Evolutionary conservation across 148 eudicot genomes (phyloP).

Genomic region (Camellia lanceoleosa): DNA sequence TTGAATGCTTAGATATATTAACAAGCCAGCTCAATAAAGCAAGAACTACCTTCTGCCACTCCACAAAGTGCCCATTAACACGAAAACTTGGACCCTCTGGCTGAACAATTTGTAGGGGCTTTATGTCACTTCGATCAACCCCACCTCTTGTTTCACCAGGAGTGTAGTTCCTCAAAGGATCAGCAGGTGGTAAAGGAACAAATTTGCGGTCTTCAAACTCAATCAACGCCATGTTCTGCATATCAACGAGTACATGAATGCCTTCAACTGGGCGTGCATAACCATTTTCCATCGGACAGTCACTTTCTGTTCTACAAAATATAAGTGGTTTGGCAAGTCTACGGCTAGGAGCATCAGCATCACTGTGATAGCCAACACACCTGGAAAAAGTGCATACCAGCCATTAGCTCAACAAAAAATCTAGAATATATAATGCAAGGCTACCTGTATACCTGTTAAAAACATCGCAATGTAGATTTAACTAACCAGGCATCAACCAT

Average conservation of each 20-base stretch:
- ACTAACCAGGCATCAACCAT: constrained; percentile 97
- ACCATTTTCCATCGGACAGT: constrained; percentile 98
- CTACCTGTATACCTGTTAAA: neutral
- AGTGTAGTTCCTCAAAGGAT: constrained; percentile 94
- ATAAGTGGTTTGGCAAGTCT: constrained; percentile 95
- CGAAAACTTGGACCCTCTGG: constrained; percentile 99
- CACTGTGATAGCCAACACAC: constrained; percentile 92
- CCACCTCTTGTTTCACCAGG: constrained; percentile 97
- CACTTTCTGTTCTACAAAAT: constrained; percentile 95
- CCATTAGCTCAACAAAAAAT: neutral
- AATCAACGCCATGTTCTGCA: constrained; percentile 91
- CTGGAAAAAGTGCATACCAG: constrained; percentile 34
- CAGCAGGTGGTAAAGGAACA: constrained; percentile 97
- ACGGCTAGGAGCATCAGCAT: constrained; percentile 86
- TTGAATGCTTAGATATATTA: constrained; percentile 10
- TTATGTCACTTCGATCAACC: constrained; percentile 95
- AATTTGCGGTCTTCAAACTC: constrained; percentile 96
- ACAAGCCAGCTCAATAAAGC: neutral
- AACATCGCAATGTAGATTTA: constrained; percentile 7
- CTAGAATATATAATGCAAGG: neutral
- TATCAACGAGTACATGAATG: constrained; percentile 86
- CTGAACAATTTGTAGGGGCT: constrained; percentile 77
- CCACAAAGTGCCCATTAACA: constrained; percentile 82
- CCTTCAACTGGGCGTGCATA: constrained; percentile 99
- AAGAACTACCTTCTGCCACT: constrained; percentile 85